These are phyloP conservation scores for Ceratocystis cubensis DNA, from an alignment of 2,329 filamentous ascomycete species.

Conservation along the genomic window DNA sequence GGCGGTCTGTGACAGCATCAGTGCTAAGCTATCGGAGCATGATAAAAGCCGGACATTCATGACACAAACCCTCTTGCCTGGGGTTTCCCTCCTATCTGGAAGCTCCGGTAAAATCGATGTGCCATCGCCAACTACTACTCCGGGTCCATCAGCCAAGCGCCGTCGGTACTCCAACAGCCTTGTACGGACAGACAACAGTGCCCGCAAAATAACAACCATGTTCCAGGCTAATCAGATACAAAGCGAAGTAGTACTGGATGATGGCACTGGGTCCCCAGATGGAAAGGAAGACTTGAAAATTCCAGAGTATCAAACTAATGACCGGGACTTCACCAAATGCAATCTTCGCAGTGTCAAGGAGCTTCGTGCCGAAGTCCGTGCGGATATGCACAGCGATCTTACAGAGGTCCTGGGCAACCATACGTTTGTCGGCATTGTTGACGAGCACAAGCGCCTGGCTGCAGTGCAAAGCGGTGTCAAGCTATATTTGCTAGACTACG, in stretches of 20 bases:
- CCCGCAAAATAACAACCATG: constrained; percentile 96
- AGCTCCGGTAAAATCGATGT: constrained; percentile 26
- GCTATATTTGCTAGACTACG: constrained; percentile 87
- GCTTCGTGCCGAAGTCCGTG: constrained; percentile 67
- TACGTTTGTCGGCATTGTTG: constrained; percentile 87
- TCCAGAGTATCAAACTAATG: constrained; percentile 54
- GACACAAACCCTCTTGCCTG: constrained; percentile 79
- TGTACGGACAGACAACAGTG: constrained; percentile 74
- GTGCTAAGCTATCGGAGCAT: constrained; percentile 66
- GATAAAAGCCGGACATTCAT: constrained; percentile 90
- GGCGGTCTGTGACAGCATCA: constrained; percentile 67
- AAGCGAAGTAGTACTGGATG: constrained; percentile 21
- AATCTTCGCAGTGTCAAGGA: constrained; percentile 75
- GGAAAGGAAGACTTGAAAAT: constrained; percentile 35
- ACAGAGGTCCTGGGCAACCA: constrained; percentile 79
- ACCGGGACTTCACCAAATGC: constrained; percentile 57
- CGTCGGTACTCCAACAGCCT: constrained; percentile 55
- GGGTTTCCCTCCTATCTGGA: constrained; percentile 32
- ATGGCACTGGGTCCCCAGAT: constrained; percentile 29
- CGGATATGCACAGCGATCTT: constrained; percentile 69
- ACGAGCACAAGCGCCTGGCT: constrained; percentile 73
- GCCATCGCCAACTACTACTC: constrained; percentile 26
- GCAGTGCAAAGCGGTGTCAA: constrained; percentile 89
- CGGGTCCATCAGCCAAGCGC: constrained; percentile 30
- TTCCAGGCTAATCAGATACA: constrained; percentile 41